Base-by-base conservation (phyloP, 1,139 yeast species). In the Kodamaea sp. region DNA sequence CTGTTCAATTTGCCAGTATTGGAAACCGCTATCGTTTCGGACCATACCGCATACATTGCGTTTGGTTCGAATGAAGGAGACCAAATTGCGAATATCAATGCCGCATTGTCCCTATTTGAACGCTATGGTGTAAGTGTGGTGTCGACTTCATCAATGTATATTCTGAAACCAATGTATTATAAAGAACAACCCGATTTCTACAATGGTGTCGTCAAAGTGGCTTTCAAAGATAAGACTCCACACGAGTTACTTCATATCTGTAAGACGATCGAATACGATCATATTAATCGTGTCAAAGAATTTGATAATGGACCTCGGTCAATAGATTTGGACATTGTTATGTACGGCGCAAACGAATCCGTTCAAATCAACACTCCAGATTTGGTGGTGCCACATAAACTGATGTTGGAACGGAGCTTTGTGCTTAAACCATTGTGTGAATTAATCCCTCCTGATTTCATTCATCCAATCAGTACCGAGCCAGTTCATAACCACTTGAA, bases 111-210 rank as follows among this genome's bases (percentile, higher is more conserved):
- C 0, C 66, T 73, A 34, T 64, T 92, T 12, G 58, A 68, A 34
- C 48, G 26, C 43, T 63, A 49, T 9, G 74, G 66, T 1, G 70
- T 84, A 24, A 52, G 59, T 6, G 77, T 92, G 1, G 46, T 69
- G 4, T 67, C 76, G 2, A 78, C 94, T 0, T 89, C 97, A 0
- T 78, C 95, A 1, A 63, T 92, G 43, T 92, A 87, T 60, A 80
- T 84, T 44, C 86, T 96, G 20, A 87, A 83, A 48, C 97, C 99
- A 33, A 92, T 92, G 97, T 94, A 89, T 58, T 79, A 73, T 47
- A 64, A 74, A 34, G 87, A 89, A 44, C 99, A 92, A 63, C 74
- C 80, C 2, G 82, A 81, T 53, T 94, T 92, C 57, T 68, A 82
- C 51, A 94, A 92, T 57, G 97, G 97, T 1, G 95, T 82, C 2